Evolutionary conservation across 2,329 filamentous ascomycete species (phyloP).

Genomic region (Trichoderma breve): DNA sequence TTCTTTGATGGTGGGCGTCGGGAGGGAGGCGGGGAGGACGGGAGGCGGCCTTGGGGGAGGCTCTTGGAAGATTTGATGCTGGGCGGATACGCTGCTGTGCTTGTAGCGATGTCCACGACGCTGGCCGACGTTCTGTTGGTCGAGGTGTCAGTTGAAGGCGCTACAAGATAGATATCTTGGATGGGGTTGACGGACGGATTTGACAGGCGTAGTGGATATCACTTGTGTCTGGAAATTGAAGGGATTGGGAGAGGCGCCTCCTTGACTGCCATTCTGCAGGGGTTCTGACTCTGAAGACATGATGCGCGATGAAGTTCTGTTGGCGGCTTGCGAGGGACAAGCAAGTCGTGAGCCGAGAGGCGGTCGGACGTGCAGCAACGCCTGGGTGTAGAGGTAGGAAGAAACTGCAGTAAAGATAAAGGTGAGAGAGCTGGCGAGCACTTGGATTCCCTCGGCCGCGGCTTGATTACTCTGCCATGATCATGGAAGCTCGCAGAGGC

Average conservation of each 20-base stretch:
- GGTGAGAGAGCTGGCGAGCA: background rate
- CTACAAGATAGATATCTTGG: background rate
- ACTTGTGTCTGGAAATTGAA: constrained; percentile 93
- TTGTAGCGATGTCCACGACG: constrained; percentile 96
- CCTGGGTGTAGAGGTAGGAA: background rate
- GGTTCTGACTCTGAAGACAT: constrained; percentile 22
- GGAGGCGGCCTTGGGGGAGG: constrained; percentile 82
- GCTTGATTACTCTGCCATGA: background rate
- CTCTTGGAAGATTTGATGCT: constrained; percentile 94
- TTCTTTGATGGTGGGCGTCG: constrained; percentile 85
- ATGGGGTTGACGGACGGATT: constrained; percentile 58
- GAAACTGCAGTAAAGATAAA: background rate
- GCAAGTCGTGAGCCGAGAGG: background rate
- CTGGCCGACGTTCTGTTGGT: constrained; percentile 74
- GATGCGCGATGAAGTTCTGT: background rate
- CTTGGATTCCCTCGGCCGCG: background rate
- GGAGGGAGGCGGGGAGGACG: constrained; percentile 85
- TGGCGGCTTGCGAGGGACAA: background rate
- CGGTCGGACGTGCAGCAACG: background rate
- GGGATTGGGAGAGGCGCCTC: constrained; percentile 54
- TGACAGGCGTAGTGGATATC: constrained; percentile 71
- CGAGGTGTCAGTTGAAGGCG: constrained; percentile 14
- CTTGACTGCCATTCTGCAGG: constrained; percentile 23
- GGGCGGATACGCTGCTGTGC: constrained; percentile 83
- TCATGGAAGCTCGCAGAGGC: background rate